Base-by-base conservation (phyloP, 768 basidiomycete genomes). In the Mycena haematopus region DNA sequence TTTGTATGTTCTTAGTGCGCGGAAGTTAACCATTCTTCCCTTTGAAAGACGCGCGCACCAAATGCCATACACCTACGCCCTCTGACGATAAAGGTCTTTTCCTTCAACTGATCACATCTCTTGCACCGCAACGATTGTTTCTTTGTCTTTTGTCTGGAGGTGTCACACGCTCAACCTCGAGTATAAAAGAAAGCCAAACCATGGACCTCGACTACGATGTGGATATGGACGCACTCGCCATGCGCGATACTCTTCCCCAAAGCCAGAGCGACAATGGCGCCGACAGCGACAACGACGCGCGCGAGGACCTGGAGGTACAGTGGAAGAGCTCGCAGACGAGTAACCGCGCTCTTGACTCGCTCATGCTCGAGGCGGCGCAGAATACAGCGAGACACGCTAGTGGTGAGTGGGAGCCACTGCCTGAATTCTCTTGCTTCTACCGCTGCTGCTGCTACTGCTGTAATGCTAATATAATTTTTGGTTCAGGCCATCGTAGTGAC, bases 261-360 rank as follows among this genome's bases (percentile, higher is more conserved):
- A 56, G 36, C 13, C 36, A 36, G 11, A 15, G 10, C 44, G 44
- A 45, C 22, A 3, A 3, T 8, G 44, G 13, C 22, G 15, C 44
- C 40, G 40, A 42, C 38, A 6, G 14, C 6, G 38, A 38, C 40
- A 19, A 14, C 7, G 19, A n/a, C 6, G 58, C 50, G 13, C 14
- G 21, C 27, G 54, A 56, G 17, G 44, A 45, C 17, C 22, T 22
- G 27, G 49, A 51, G 5, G 63, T 65, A 13, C 58, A 51, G 10
- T 65, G 63, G 63, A 60, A 56, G 35, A 40, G 40, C 44, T 65
- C 63, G n/a, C 63, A 65, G 45, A 59, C 63, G 33, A 63, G 24
- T 33, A 63, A 63, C 36, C 35, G 46, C 15, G 63, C 63, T 11
- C 58, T 56, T 22, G 54, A 60, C 52, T 52, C 63, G 24, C 56